Base-by-base conservation (phyloP, 352 stramenopile species). In the Globisporangium iwayamae region DNA sequence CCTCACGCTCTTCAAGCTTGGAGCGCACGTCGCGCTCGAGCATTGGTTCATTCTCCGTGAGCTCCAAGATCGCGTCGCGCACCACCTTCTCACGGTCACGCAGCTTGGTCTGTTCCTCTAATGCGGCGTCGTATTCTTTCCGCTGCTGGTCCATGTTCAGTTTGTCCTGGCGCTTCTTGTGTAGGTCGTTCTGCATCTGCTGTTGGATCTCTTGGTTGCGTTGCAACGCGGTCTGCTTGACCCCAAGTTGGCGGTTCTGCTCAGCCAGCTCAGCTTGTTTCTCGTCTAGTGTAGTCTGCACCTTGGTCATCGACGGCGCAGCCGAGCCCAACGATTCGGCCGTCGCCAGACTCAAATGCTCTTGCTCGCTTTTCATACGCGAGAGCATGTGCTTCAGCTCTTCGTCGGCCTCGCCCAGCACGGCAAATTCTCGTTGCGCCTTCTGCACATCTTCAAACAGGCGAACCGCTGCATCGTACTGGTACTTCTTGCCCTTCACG, bases 131-230 rank as follows among this genome's bases (percentile, higher is more conserved):
- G 30, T 90, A 85, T 34, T 83, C 72, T 25, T 76, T 79, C 0
- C 80, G 77, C 63, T 81, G 72, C 20, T 79, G 71, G 18, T 86
- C 76, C 48, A 90, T 50, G 1, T 43, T 38, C 2, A 82, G 59
- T 56, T 89, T 90, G 25, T 87, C 74, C 60, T 91, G 71, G 51
- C 74, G 80, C 22, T 71, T 75, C n/a, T 73, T 83, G 60, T 83
- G 62, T 25, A 90, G n/a, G 51, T 93, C 83, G 39, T 78, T 83
- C 50, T 90, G 78, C 47, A 89, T 55, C 36, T 87, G 79, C 41
- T 89, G 70, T 10, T 79, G 73, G 46, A 74, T 71, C 3, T 81
- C 74, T 11, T 90, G 75, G 22, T 76, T 69, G 25, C 65, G 53
- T 28, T 90, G 71, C 9, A 83, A 30, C 4, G 89, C 72, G 32